Evolutionary conservation across 2,329 filamentous ascomycete species (phyloP).

Genomic region (Pseudonectria buxi): DNA sequence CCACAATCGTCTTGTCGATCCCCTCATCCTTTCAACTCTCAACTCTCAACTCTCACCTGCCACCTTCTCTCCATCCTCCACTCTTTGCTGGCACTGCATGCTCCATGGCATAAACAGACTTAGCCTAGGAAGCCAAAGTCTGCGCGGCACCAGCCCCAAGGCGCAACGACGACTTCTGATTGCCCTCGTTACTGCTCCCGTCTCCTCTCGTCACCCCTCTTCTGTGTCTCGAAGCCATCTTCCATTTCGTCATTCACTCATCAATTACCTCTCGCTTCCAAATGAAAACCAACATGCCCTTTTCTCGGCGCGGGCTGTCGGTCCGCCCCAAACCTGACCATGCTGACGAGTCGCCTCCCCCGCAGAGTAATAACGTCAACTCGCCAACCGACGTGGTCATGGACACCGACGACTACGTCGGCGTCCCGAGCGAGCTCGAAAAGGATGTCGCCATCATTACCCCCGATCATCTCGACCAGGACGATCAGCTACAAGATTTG

Average conservation of each 20-base stretch:
- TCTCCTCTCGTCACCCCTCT: no score
- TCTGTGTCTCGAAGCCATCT: neutral
- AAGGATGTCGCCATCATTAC: slow-evolving; percentile 50
- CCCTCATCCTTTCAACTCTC: no score
- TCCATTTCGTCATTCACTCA: slow-evolving; percentile 7
- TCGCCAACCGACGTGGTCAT: slow-evolving; percentile 52
- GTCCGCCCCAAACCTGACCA: slow-evolving; percentile 6
- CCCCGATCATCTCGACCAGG: slow-evolving; percentile 44
- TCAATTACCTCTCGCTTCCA: slow-evolving; percentile 9
- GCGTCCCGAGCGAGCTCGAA: slow-evolving; percentile 41
- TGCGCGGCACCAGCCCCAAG: no score
- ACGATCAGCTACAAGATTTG: slow-evolving; percentile 42
- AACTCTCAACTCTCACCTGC: no score
- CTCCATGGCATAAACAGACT: no score
- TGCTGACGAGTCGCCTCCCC: slow-evolving; percentile 19
- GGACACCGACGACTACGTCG: slow-evolving; percentile 49
- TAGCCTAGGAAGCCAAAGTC: no score
- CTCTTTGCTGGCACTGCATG: neutral
- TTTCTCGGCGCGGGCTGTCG: slow-evolving; percentile 11
- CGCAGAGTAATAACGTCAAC: slow-evolving; percentile 46
- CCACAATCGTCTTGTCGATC: no score
- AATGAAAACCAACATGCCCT: slow-evolving; percentile 19
- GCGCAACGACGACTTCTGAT: no score
- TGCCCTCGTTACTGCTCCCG: no score
- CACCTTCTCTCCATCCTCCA: neutral